Conservation (phyloP, 495 filamentous ascomycete species). For the Penicillium arizonense region DNA sequence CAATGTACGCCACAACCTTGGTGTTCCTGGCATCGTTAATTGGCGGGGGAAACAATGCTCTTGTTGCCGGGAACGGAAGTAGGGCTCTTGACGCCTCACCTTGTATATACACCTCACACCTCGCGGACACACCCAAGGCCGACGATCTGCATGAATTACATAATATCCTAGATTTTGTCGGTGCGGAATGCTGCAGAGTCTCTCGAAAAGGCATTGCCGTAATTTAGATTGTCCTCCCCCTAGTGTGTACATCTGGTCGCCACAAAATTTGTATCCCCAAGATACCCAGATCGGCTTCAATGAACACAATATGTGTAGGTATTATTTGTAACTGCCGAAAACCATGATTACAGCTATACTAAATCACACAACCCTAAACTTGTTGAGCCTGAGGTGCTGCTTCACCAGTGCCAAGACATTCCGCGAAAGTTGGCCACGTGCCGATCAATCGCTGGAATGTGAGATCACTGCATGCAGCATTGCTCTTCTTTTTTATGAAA, state of each 20-base stretch:
- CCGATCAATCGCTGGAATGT: conserved; percentile 1
- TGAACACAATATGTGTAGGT: too few relatives aligned
- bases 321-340: too few relatives aligned
- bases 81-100: background rate
- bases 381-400: too few relatives aligned
- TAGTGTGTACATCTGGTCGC: too few relatives aligned
- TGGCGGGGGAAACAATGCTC: background rate
- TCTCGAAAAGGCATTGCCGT: too few relatives aligned
- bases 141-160: background rate
- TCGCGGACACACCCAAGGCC: too few relatives aligned
- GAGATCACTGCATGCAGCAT: background rate
- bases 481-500: background rate
- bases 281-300: too few relatives aligned
- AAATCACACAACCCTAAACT: too few relatives aligned
- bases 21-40: background rate
- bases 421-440: background rate
- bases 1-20: background rate
- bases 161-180: background rate
- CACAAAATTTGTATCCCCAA: too few relatives aligned
- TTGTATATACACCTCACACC: background rate
- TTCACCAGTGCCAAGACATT: conserved; percentile 1
- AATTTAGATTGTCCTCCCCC: too few relatives aligned
- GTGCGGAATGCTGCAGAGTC: background rate
- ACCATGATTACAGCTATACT: too few relatives aligned
- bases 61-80: conserved; percentile 6